These are phyloP conservation scores for Phlebiopsis flavidoalba DNA, from an alignment of 768 basidiomycete genomes.

Conservation along the genomic window DNA sequence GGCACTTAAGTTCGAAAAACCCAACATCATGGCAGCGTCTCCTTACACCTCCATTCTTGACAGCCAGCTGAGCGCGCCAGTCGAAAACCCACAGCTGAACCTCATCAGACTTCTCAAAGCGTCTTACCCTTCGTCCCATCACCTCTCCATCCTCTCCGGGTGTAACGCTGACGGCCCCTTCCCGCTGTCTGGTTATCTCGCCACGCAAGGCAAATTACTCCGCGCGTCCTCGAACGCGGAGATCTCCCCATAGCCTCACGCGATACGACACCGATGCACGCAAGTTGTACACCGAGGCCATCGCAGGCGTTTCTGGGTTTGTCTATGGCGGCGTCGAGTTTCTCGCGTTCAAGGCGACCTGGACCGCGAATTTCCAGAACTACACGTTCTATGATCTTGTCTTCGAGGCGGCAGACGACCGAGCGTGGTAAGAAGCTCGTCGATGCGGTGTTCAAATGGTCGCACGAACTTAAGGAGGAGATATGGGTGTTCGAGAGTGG, in stretches of 20 bases:
- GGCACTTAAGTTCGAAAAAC: too few species aligned
- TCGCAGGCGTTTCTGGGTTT: constrained; percentile 9
- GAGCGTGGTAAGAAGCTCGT: constrained; percentile 6
- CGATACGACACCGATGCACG: neutral
- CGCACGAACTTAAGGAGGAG: constrained; percentile 19
- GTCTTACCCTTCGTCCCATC: neutral
- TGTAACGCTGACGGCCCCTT: neutral
- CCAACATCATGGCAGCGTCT: neutral
- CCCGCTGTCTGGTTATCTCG: constrained; percentile 6
- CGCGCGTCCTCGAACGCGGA: neutral
- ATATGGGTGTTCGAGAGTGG: constrained; percentile 35
- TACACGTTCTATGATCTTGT: constrained; percentile 7
- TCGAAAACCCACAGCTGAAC: constrained; percentile 9
- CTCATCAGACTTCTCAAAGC: constrained; percentile 10
- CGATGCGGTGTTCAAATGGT: constrained; percentile 13
- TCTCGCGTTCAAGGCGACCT: constrained; percentile 8
- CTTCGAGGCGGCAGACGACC: constrained; percentile 10
- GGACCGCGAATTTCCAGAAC: neutral
- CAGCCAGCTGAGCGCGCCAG: neutral
- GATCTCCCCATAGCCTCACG: constrained; percentile 1
- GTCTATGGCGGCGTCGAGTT: constrained; percentile 4
- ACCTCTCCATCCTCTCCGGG: neutral
- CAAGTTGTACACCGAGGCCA: neutral
- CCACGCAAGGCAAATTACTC: neutral
- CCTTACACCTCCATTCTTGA: constrained; percentile 2